Percentiles rank a stretch among this genome's conserved stretches.
These are phyloP conservation scores for Diophrys sp. DNA, from an alignment of 73 alveolate genomes.

Conservation along the genomic window DNA sequence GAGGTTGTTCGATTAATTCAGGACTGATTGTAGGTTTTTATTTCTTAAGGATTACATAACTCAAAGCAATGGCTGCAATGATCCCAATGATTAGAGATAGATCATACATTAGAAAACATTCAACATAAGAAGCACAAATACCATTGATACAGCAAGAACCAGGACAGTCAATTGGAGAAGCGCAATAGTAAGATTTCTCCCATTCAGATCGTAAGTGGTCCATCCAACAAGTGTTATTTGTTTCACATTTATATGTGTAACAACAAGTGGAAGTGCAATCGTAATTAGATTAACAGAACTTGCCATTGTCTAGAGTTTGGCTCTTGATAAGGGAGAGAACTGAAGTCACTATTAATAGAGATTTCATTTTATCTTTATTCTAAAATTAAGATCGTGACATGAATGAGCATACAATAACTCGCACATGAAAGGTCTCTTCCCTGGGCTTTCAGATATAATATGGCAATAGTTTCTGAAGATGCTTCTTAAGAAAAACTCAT, in stretches of 20 bases:
- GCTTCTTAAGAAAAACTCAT: constrained; percentile 34
- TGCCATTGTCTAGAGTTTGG: neutral
- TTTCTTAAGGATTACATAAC: neutral
- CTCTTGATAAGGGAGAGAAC: too few species aligned
- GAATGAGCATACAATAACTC: constrained; percentile 60
- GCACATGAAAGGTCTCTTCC: constrained; percentile 50
- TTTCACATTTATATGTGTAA: neutral
- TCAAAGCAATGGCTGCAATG: neutral
- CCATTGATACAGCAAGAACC: neutral
- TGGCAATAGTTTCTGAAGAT: constrained; percentile 44
- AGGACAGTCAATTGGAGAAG: neutral
- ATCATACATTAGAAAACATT: neutral
- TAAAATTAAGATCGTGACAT: constrained; percentile 35
- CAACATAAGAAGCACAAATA: neutral
- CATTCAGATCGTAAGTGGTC: neutral
- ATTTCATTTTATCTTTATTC: too few species aligned
- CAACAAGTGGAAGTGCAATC: neutral
- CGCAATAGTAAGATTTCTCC: neutral
- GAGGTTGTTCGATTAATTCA: neutral
- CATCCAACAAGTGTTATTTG: neutral
- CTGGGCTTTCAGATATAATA: constrained; percentile 35
- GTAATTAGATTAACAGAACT: neutral
- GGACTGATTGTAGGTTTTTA: neutral
- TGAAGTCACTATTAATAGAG: too few species aligned
- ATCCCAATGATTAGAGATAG: neutral